These are phyloP conservation scores for Rasamsonia emersonii DNA, from an alignment of 2,329 filamentous ascomycete genomes.

Conservation along the genomic window DNA sequence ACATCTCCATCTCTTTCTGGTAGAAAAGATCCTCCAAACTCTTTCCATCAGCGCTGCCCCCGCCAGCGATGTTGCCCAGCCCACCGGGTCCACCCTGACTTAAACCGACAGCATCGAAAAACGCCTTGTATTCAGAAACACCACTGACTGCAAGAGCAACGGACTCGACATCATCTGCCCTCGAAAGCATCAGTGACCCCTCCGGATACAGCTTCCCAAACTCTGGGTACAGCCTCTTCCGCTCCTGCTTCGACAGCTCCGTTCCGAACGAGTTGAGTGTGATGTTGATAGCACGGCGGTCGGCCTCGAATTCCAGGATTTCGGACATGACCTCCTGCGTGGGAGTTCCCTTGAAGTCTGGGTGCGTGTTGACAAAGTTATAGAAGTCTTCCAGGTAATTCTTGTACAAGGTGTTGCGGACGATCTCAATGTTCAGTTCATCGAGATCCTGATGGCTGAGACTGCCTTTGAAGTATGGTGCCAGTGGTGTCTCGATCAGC, in stretches of 20 bases:
- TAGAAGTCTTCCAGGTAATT: slow-evolving; percentile 99
- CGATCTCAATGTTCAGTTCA: slow-evolving; percentile 98
- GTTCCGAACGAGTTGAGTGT: slow-evolving; percentile 98
- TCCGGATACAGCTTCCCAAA: slow-evolving; percentile 91
- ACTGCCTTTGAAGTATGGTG: slow-evolving; percentile 94
- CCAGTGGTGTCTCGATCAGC: slow-evolving; percentile 89
- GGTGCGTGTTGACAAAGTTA: slow-evolving; percentile 81
- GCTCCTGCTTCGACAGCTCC: slow-evolving; percentile 84
- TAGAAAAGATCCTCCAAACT: slow-evolving; percentile 98
- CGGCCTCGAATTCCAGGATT: slow-evolving; percentile 92
- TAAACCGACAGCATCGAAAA: slow-evolving; percentile 85
- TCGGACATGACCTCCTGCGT: slow-evolving; percentile 94
- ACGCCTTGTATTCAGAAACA: slow-evolving; percentile 84
- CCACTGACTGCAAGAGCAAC: slow-evolving; percentile 91
- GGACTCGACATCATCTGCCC: slow-evolving; percentile 89
- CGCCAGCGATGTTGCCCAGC: slow-evolving; percentile 76
- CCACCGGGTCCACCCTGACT: slow-evolving; percentile 65
- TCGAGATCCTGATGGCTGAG: slow-evolving; percentile 94
- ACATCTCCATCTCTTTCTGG: slow-evolving; percentile 98
- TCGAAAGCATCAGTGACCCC: slow-evolving; percentile 86
- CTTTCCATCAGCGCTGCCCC: slow-evolving; percentile 69
- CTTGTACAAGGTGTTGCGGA: slow-evolving; percentile 97
- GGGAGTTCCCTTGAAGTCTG: slow-evolving; percentile 78
- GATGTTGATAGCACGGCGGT: slow-evolving; percentile 95
- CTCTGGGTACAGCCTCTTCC: slow-evolving; percentile 90